phyloP scores from a whole-genome alignment of 2,329 filamentous ascomycete genomes.

The Byssothecium circinans region DNA sequence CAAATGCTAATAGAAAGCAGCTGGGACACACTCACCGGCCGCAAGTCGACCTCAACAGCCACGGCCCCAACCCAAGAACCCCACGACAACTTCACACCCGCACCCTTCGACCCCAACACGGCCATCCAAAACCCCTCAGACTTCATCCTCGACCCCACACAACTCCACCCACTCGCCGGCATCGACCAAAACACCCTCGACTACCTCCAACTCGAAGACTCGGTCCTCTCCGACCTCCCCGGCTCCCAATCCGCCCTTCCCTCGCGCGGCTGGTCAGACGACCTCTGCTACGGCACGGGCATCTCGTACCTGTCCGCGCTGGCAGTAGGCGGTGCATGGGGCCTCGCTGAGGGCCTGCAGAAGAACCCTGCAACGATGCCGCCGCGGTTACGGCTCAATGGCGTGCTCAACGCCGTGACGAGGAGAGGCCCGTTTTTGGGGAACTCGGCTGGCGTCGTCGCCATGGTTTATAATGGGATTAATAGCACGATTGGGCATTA shows the following conservation, averaged over 20 bases:
- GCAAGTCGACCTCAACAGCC: conserved; percentile 55
- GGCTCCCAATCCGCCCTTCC: conserved; percentile 86
- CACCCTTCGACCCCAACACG: conserved; percentile 69
- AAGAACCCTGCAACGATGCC: conserved; percentile 70
- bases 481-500: conserved; percentile 46
- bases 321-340: conserved; percentile 85
- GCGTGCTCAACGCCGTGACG: conserved; percentile 91
- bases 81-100: conserved; percentile 53
- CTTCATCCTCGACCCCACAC: conserved; percentile 86
- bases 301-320: conserved; percentile 90
- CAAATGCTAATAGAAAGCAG: conserved; percentile 18
- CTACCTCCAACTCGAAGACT: conserved; percentile 93
- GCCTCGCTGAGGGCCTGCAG: conserved; percentile 83
- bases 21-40: conserved; percentile 62
- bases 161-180: conserved; percentile 90
- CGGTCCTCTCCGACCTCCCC: conserved; percentile 80
- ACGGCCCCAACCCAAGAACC: conserved; percentile 46
- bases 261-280: conserved; percentile 95
- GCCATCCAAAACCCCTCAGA: conserved; percentile 77
- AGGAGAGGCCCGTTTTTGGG: conserved; percentile 91
- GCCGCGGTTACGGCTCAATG: conserved; percentile 90
- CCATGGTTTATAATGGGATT: conserved; percentile 90
- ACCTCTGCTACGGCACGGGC: conserved; percentile 96
- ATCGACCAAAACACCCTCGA: conserved; percentile 91
- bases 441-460: conserved; percentile 93